Conservation (phyloP, 495 filamentous ascomycete genomes). For the Aspergillus indologenus region DNA sequence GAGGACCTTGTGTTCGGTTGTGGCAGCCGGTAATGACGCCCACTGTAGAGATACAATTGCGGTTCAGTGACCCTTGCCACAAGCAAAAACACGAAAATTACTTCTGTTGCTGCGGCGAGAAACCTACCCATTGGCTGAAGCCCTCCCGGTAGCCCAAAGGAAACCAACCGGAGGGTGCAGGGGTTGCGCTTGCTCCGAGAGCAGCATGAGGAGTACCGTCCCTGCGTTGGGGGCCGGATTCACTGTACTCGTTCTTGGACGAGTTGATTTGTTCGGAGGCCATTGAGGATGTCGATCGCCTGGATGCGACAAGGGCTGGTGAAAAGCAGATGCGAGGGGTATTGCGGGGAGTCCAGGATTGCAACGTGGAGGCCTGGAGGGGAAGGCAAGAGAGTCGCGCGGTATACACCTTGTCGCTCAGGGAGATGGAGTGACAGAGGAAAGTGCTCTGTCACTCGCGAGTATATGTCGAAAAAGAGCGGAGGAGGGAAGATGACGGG, state of each 20-base stretch:
- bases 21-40: conserved; percentile 74
- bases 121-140: conserved; percentile 83
- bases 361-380: conserved; percentile 17
- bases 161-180: conserved; percentile 53
- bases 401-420: conserved; percentile 26
- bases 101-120: conserved; percentile 7
- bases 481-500: background rate
- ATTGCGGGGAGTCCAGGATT: conserved; percentile 21
- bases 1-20: conserved; percentile 86
- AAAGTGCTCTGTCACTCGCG: conserved; percentile 24
- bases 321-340: conserved; percentile 17
- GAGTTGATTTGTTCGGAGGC: conserved; percentile 40
- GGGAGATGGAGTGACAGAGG: conserved; percentile 23
- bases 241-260: conserved; percentile 27
- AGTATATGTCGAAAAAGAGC: background rate
- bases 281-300: conserved; percentile 36
- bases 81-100: background rate
- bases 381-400: conserved; percentile 16
- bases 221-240: conserved; percentile 21
- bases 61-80: conserved; percentile 13
- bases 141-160: conserved; percentile 89
- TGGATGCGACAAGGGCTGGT: conserved; percentile 16
- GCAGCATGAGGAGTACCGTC: conserved; percentile 35
- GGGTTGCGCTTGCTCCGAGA: conserved; percentile 39
- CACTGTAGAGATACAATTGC: conserved; percentile 53